These are phyloP conservation scores for Elsinoe australis DNA, from an alignment of 2,329 filamentous ascomycete genomes.

Conservation along the genomic window DNA sequence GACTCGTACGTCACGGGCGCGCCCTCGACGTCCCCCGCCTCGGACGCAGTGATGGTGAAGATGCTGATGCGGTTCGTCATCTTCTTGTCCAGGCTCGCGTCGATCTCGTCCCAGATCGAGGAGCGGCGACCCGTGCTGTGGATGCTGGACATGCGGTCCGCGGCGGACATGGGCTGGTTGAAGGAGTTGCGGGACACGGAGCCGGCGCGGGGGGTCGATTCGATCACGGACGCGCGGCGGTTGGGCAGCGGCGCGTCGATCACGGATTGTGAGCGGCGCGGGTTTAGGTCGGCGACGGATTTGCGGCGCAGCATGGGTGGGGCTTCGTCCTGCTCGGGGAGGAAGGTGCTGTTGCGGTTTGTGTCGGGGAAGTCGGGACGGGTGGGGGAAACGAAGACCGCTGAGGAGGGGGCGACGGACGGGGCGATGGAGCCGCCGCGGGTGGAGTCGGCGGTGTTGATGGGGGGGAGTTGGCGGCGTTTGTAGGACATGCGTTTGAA, in stretches of 20 bases:
- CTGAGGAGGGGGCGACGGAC: constrained; percentile 11
- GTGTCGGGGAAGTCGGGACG: constrained; percentile 4
- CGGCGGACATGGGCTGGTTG: not conserved
- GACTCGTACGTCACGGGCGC: not conserved
- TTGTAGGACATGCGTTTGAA: constrained; percentile 15
- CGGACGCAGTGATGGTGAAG: constrained; percentile 17
- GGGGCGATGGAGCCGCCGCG: not conserved
- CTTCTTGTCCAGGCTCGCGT: constrained; percentile 16
- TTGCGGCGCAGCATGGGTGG: constrained; percentile 7
- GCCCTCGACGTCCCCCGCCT: not conserved
- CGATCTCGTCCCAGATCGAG: constrained; percentile 17
- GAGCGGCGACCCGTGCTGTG: not conserved
- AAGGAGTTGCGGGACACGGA: constrained; percentile 5
- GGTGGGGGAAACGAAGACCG: constrained; percentile 11
- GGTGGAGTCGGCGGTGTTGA: constrained; percentile 4
- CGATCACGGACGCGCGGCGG: constrained; percentile 9
- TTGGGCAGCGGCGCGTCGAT: not conserved
- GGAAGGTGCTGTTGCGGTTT: not conserved
- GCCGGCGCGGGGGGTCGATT: not conserved
- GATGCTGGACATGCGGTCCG: constrained; percentile 13
- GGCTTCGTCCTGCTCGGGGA: not conserved
- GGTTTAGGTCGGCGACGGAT: constrained; percentile 12
- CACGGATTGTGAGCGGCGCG: constrained; percentile 10
- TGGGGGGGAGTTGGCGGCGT: constrained; percentile 11
- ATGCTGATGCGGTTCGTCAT: constrained; percentile 15